These are phyloP conservation scores for Aspergillus bridgeri DNA, from an alignment of 495 filamentous ascomycete genomes.

Conservation along the genomic window DNA sequence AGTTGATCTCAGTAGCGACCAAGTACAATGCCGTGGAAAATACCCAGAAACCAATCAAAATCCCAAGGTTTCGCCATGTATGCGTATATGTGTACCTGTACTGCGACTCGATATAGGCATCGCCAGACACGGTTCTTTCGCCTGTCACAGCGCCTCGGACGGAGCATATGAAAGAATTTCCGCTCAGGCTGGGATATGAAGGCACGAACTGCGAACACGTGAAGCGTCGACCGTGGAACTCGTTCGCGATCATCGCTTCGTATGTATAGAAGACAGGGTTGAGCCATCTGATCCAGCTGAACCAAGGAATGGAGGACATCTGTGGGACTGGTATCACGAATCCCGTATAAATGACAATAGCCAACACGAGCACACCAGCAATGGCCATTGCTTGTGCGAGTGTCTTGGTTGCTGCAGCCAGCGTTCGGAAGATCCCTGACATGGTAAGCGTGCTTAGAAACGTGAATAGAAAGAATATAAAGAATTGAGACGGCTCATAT, in stretches of 20 bases:
- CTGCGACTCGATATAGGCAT: conserved; percentile 50
- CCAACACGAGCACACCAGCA: conserved; percentile 44
- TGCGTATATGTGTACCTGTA: conserved; percentile 56
- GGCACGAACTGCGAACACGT: conserved; percentile 50
- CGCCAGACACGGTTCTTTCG: conserved; percentile 48
- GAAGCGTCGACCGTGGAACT: conserved; percentile 56
- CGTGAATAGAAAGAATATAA: conserved; percentile 57
- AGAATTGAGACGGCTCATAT: conserved; percentile 53
- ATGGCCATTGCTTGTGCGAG: conserved; percentile 49
- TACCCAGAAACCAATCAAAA: conserved; percentile 60
- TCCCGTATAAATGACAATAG: conserved; percentile 47
- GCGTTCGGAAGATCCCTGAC: conserved; percentile 46
- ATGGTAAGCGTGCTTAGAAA: conserved; percentile 56
- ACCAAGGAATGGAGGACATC: conserved; percentile 46
- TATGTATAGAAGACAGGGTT: conserved; percentile 47
- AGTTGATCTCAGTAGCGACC: conserved; percentile 44
- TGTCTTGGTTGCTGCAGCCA: conserved; percentile 46
- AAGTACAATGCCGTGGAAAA: conserved; percentile 56
- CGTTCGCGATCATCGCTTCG: conserved; percentile 45
- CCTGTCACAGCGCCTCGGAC: conserved; percentile 54
- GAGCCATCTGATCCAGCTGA: conserved; percentile 48
- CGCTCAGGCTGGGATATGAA: conserved; percentile 46
- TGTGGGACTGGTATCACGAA: conserved; percentile 44
- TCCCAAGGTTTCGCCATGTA: conserved; percentile 64
- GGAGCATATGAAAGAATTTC: conserved; percentile 46